Evolutionary conservation across 1,284 basidiomycete genomes (phyloP), one percentile per base, ranked within the genome.

Genomic region (Sporisorium graminicola): DNA sequence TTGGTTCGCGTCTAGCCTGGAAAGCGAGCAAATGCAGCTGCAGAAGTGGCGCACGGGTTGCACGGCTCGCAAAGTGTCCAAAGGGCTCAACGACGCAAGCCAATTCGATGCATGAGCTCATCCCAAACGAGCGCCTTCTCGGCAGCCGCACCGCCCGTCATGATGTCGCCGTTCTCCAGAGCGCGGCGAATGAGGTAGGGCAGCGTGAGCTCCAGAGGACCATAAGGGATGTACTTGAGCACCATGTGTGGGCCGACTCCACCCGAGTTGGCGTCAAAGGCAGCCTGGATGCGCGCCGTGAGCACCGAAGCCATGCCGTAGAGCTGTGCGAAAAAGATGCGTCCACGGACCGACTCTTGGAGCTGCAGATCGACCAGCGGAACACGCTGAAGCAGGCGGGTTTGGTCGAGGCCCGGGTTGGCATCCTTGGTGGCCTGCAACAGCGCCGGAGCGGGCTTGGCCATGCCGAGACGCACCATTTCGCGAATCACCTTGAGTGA

Each of bases 291-390:
- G 69, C 90, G 88, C 76, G 92, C 88, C 5, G 93, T 93, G 61
- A 97, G 86, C 56, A 91, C 90, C 82, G 94, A 93, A 24, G 64
- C 87, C 90, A 63, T 79, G 91, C 94, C 94, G 80, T 92, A 94
- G 20, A 97, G 87, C 87, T 97, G 94, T 2, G 90, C 94, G 73
- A 96, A 88, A 37, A 90, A 88, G 37, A 95, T 86, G 68, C 92
- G 87, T 78, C 92, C 91, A 10, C 89, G 87, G 2, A 91, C 89
- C n/a, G 87, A 88, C n/a, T 89, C 88, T 24, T 86, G 81, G 31
- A 92, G 81, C 56, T 73, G 54, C 31, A 80, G 44, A 14, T 77
- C 58, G 43, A 72, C 60, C 1, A 78, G 71, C 16, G 76, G 63
- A 24, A 73, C 60, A 24, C 52, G 61, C 27, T 71, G 40, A 24